phyloP scores from a whole-genome alignment of 176 grass and related monocot species.

The Melocanna baccifera region DNA sequence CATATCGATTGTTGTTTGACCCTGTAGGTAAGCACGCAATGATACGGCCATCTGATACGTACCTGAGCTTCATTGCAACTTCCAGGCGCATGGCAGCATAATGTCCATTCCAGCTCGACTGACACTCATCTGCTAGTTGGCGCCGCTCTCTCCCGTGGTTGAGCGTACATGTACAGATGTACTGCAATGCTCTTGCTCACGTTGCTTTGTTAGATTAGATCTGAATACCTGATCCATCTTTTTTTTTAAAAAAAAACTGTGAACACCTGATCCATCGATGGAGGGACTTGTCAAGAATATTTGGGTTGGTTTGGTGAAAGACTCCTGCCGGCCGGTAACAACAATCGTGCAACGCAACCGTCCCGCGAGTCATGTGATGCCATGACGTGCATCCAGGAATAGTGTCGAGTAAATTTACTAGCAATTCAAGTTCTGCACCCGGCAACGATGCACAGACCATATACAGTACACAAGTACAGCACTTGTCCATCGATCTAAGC shows the following conservation, averaged over 20 bases:
- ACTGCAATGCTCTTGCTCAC: not conserved
- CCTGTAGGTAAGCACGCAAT: not conserved
- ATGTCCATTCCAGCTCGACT: not conserved
- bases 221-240: not conserved
- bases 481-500: not conserved
- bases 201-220: not conserved
- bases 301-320: not conserved
- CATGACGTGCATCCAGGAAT: not conserved
- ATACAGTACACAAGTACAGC: not conserved
- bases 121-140: conserved; percentile 22
- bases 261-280: not conserved
- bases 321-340: conserved; percentile 1
- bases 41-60: not conserved
- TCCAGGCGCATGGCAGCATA: not conserved
- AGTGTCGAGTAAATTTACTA: not conserved
- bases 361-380: conserved; percentile 12
- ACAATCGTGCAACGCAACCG: conserved; percentile 23
- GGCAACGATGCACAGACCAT: not conserved
- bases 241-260: too few species aligned
- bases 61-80: not conserved
- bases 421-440: not conserved
- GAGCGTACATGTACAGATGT: not conserved
- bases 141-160: not conserved
- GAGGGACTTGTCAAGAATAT: not conserved
- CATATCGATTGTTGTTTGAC: not conserved